A percentile compares a stretch with the other conserved stretches of the same genome.
These are phyloP conservation scores for Populus deltoides DNA, from an alignment of 345 rosid genomes.

Conservation along the genomic window DNA sequence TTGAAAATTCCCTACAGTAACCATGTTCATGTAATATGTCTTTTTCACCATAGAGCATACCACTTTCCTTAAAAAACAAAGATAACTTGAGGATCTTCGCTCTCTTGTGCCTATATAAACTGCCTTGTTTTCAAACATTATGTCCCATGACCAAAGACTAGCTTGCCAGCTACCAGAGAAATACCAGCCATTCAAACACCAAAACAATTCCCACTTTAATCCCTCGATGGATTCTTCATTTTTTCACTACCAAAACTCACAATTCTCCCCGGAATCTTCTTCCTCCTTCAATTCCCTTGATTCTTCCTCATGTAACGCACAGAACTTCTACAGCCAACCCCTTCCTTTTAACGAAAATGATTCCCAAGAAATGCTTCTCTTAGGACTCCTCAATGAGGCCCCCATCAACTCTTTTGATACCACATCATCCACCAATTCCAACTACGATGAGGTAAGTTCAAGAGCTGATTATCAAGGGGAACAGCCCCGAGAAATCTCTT, in stretches of 20 bases:
- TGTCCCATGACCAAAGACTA: slow-evolving; percentile 13
- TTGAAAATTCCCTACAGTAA: background rate
- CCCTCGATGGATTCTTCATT: slow-evolving; percentile 37
- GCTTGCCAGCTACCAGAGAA: no score
- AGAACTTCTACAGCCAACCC: slow-evolving; percentile 7
- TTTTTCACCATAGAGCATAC: no score
- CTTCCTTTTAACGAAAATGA: slow-evolving; percentile 65
- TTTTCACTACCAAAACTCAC: slow-evolving; percentile 25
- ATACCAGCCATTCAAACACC: background rate
- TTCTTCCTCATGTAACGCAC: slow-evolving; percentile 13
- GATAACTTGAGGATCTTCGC: slow-evolving; percentile 10
- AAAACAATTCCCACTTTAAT: no score
- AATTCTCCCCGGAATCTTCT: slow-evolving; percentile 28
- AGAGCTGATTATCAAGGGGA: slow-evolving; percentile 6
- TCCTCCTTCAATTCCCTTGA: slow-evolving; percentile 29
- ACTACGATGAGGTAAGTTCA: slow-evolving; percentile 35
- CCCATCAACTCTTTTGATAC: slow-evolving; percentile 12
- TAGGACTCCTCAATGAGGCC: slow-evolving; percentile 39
- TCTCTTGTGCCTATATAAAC: slow-evolving; percentile 19
- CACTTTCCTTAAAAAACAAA: background rate
- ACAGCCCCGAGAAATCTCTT: slow-evolving; percentile 21
- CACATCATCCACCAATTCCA: background rate
- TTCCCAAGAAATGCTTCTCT: slow-evolving; percentile 60
- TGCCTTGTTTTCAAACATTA: slow-evolving; percentile 3
- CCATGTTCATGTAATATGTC: slow-evolving; percentile 24